These are phyloP conservation scores for Ilex paraguariensis DNA, from an alignment of 305 asterid genomes.

Conservation along the genomic window DNA sequence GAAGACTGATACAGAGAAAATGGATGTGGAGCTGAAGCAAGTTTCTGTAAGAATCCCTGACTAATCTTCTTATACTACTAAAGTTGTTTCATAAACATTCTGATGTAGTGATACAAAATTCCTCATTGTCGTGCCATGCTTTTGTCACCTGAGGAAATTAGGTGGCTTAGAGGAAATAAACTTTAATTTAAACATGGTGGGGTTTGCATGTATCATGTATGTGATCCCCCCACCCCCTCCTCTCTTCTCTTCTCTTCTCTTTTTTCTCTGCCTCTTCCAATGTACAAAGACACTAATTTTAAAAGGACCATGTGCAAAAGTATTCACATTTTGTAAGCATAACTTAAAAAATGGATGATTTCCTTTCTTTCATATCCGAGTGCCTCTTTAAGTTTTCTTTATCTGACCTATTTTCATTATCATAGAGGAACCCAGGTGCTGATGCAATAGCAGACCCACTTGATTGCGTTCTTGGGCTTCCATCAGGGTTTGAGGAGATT, in stretches of 20 bases:
- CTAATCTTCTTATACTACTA: background rate
- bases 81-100: background rate
- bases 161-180: background rate
- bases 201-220: too few species aligned
- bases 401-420: background rate
- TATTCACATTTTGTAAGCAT: background rate
- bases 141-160: background rate
- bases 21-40: slow-evolving; percentile 12
- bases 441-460: slow-evolving; percentile 38
- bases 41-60: slow-evolving; percentile 13
- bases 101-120: background rate
- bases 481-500: slow-evolving; percentile 27
- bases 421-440: slow-evolving; percentile 28
- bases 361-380: too few species aligned
- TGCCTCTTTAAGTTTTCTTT: background rate
- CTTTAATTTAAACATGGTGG: too few species aligned
- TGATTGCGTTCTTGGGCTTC: slow-evolving; percentile 45
- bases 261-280: background rate
- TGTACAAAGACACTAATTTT: background rate
- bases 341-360: background rate
- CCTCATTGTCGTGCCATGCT: background rate
- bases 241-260: background rate
- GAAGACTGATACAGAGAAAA: slow-evolving; percentile 23
- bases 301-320: background rate
- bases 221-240: too few species aligned